Percentiles rank a stretch among this genome's conserved stretches.
These are phyloP conservation scores for Sphagnum contortum DNA, from an alignment of 225 moss, liverwort and hornwort genomes.

Conservation along the genomic window DNA sequence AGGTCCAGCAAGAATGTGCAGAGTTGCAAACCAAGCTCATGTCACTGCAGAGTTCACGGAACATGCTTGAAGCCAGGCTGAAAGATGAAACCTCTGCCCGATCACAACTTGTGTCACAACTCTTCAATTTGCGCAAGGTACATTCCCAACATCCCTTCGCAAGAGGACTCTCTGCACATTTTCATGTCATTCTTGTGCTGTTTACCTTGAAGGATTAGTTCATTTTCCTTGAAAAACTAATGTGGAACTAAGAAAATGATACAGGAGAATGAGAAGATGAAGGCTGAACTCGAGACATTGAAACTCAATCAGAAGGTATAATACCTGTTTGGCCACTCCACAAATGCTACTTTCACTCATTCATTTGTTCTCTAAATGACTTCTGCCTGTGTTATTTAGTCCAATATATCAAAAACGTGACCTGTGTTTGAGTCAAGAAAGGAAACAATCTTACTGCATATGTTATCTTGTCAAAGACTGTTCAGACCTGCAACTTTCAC, in stretches of 20 bases:
- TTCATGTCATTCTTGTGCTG: constrained; percentile 1
- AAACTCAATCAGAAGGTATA: constrained; percentile 77
- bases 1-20: constrained; percentile 49
- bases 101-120: constrained; percentile 59
- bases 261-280: constrained; percentile 63
- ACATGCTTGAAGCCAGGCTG: constrained; percentile 37
- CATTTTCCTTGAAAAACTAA: background rate
- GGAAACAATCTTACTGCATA: too few relatives aligned
- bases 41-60: constrained; percentile 33
- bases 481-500: too few relatives aligned
- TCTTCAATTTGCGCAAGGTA: constrained; percentile 61
- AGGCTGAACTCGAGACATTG: constrained; percentile 52
- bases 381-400: background rate
- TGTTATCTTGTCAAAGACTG: too few relatives aligned
- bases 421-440: background rate
- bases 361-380: background rate
- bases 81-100: constrained; percentile 62
- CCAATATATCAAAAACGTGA: background rate
- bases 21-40: constrained; percentile 46
- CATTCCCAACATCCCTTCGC: background rate
- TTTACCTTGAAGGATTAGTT: background rate
- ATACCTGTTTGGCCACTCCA: background rate
- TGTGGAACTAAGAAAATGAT: background rate
- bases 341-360: background rate
- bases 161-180: background rate